phyloP scores from a whole-genome alignment of 345 rosid genomes.

The Garcia nutans region DNA sequence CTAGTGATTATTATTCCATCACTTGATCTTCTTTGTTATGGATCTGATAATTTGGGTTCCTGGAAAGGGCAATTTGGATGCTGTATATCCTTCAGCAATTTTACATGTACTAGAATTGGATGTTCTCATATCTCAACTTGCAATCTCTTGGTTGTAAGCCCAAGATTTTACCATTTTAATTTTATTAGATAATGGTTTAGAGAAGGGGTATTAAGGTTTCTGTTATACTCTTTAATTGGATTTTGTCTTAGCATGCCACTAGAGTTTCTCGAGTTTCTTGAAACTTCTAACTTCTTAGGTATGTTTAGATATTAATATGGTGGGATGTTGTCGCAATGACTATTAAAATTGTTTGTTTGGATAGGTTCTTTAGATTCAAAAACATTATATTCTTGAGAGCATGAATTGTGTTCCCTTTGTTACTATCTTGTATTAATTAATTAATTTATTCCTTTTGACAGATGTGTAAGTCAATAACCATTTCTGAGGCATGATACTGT shows the following conservation, averaged over 20 bases:
- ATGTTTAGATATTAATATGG: too few species aligned
- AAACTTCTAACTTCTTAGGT: too few species aligned
- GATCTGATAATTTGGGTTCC: not conserved
- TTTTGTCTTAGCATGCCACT: not conserved
- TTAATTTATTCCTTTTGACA: constrained; percentile 14
- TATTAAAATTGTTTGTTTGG: too few species aligned
- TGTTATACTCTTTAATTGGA: too few species aligned
- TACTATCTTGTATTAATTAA: not conserved
- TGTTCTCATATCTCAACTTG: not conserved
- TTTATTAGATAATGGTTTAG: not conserved
- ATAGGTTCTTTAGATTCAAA: too few species aligned
- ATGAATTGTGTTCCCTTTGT: not conserved
- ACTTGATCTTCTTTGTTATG: not conserved
- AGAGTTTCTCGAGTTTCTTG: not conserved
- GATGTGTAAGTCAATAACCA: constrained; percentile 20
- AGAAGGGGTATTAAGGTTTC: not conserved
- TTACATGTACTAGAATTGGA: not conserved
- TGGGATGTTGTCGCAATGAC: too few species aligned
- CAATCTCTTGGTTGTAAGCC: not conserved
- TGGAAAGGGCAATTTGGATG: not conserved
- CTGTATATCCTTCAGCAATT: not conserved
- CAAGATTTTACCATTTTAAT: not conserved
- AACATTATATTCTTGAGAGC: not conserved
- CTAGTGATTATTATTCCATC: not conserved
- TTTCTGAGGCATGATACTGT: constrained; percentile 14